These are phyloP conservation scores for Paralagenidium karlingii DNA, from an alignment of 352 stramenopile genomes.

Conservation along the genomic window DNA sequence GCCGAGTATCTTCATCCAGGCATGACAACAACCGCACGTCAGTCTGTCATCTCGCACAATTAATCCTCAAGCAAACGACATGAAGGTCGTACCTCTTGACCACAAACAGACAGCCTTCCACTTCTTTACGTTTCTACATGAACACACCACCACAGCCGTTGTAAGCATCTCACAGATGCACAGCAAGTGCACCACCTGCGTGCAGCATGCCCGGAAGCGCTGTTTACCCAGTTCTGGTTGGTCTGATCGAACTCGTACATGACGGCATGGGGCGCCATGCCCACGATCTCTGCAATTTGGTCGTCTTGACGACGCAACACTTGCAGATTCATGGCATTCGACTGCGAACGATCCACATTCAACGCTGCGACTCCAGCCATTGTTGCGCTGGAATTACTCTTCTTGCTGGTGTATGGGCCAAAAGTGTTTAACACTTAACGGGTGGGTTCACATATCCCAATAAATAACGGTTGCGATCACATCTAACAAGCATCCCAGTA, in stretches of 20 bases:
- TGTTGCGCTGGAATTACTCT: no score
- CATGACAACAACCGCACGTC: background rate
- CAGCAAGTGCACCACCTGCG: conserved; percentile 5
- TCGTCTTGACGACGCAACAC: conserved; percentile 75
- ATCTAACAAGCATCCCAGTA: no score
- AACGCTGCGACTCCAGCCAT: conserved; percentile 14
- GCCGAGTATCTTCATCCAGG: conserved; percentile 34
- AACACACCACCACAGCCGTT: background rate
- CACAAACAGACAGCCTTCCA: conserved; percentile 76
- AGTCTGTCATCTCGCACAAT: background rate
- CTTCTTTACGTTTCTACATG: conserved; percentile 75
- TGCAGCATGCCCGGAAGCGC: no score
- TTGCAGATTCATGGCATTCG: conserved; percentile 78
- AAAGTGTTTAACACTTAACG: no score
- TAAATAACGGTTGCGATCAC: no score
- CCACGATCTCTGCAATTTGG: conserved; percentile 70
- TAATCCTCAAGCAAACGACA: background rate
- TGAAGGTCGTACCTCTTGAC: conserved; percentile 43
- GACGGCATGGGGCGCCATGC: conserved; percentile 76
- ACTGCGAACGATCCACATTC: conserved; percentile 68
- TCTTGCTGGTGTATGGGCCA: no score
- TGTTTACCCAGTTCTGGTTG: conserved; percentile 72
- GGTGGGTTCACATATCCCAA: no score
- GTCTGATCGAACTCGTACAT: conserved; percentile 83
- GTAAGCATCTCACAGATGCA: background rate